phyloP scores from a whole-genome alignment of 768 basidiomycete genomes.

The Galerina sulciceps region DNA sequence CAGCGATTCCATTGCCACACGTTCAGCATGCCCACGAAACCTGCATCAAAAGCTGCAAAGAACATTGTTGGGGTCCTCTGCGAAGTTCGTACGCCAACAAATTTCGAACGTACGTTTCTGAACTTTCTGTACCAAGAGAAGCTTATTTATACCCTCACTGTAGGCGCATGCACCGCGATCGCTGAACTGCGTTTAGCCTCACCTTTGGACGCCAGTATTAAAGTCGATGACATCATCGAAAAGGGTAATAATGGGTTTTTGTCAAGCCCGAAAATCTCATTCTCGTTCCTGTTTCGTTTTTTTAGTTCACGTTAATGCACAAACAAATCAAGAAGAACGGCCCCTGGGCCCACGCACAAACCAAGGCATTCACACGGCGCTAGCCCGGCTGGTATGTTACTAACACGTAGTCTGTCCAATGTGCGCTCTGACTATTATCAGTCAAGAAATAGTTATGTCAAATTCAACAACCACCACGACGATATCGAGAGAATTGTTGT shows the following conservation, averaged over 20 bases:
- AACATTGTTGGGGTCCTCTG: too few relatives aligned
- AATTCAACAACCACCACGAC: neutral
- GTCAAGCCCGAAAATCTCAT: neutral
- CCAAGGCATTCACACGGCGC: neutral
- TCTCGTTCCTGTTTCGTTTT: neutral
- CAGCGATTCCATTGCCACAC: too few relatives aligned
- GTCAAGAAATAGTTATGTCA: neutral
- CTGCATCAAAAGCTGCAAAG: neutral
- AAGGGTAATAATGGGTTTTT: neutral
- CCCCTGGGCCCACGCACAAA: conserved; percentile 1
- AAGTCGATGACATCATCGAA: neutral
- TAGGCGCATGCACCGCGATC: neutral
- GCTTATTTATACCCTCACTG: neutral
- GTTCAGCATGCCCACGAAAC: neutral
- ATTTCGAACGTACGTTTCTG: too few relatives aligned
- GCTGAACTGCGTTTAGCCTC: neutral
- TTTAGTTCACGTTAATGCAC: neutral
- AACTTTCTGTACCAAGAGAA: too few relatives aligned
- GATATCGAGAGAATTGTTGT: neutral
- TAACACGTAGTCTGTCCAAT: neutral
- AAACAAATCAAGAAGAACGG: neutral
- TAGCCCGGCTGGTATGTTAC: conserved; percentile 7
- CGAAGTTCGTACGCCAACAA: too few relatives aligned
- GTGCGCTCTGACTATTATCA: neutral
- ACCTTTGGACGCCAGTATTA: neutral